These are phyloP conservation scores for Solanum stenotomum DNA, from an alignment of 257 asterid species.

Conservation along the genomic window DNA sequence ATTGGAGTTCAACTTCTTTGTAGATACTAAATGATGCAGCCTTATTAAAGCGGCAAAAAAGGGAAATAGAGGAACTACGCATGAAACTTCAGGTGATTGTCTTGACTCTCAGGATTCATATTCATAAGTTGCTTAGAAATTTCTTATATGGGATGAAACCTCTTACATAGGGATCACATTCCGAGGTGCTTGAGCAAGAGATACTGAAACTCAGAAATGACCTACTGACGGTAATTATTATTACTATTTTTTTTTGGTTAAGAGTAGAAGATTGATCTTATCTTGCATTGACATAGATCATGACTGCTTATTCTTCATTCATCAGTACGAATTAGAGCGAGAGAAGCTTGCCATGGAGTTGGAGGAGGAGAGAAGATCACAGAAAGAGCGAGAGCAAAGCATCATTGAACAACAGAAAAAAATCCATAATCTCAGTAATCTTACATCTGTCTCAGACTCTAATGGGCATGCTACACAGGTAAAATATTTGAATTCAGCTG, in stretches of 20 bases:
- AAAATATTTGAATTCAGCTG: neutral
- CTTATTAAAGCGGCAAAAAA: slow-evolving; percentile 75
- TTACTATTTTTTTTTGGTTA: neutral
- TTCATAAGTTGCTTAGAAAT: neutral
- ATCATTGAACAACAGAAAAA: slow-evolving; percentile 74
- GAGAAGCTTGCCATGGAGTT: slow-evolving; percentile 85
- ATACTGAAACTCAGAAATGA: slow-evolving; percentile 88
- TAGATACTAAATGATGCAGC: slow-evolving; percentile 97
- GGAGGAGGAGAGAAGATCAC: slow-evolving; percentile 92
- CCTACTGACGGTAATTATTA: slow-evolving; percentile 66
- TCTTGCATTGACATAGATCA: neutral
- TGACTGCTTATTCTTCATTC: slow-evolving; percentile 8
- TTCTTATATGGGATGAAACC: neutral
- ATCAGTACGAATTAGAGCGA: slow-evolving; percentile 73
- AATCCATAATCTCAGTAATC: slow-evolving; percentile 56
- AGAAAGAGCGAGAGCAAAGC: slow-evolving; percentile 62
- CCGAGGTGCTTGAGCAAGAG: slow-evolving; percentile 89
- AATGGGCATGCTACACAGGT: slow-evolving; percentile 55
- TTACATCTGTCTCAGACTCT: slow-evolving; percentile 35
- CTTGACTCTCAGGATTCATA: neutral
- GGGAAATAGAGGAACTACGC: slow-evolving; percentile 84
- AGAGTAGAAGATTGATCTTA: neutral
- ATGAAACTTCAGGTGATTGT: slow-evolving; percentile 72
- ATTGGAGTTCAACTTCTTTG: slow-evolving; percentile 9
- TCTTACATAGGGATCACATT: slow-evolving; percentile 68